Conservation (phyloP, 441 rosid genomes). For the Iberis amara region DNA sequence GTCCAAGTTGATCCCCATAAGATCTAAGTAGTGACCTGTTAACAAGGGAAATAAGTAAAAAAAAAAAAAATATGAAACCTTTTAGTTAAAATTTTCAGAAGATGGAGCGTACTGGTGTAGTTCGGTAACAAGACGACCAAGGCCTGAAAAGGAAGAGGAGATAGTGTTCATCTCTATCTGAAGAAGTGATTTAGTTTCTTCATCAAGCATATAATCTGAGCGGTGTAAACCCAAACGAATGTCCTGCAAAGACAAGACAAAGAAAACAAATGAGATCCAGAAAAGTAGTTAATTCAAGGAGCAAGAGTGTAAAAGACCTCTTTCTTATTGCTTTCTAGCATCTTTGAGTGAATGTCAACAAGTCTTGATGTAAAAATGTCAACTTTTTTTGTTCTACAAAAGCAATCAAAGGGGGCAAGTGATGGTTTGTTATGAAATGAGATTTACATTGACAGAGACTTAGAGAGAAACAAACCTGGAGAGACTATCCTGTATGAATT, state of each 20-base stretch:
- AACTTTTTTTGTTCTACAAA: constrained; percentile 74
- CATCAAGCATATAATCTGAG: constrained; percentile 97
- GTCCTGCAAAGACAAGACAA: constrained; percentile 43
- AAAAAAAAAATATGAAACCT: not conserved
- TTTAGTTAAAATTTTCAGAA: not conserved
- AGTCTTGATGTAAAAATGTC: constrained; percentile 91
- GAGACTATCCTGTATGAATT: constrained; percentile 73
- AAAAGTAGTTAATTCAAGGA: too few relatives aligned
- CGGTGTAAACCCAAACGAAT: constrained; percentile 93
- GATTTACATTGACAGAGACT: too few relatives aligned
- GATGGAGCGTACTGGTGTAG: constrained; percentile 72
- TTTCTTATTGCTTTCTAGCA: constrained; percentile 76
- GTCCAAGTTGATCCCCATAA: constrained; percentile 59
- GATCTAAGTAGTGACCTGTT: constrained; percentile 67
- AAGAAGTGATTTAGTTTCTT: constrained; percentile 83
- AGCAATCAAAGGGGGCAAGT: not conserved
- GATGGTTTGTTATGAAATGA: too few relatives aligned
- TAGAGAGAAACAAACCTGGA: constrained; percentile 46
- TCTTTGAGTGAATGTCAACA: constrained; percentile 85
- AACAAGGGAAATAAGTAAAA: constrained; percentile 13
- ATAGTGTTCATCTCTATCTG: constrained; percentile 94
- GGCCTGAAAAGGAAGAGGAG: constrained; percentile 80
- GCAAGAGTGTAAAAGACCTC: constrained; percentile 45
- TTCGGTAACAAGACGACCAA: constrained; percentile 62
- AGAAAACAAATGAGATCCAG: constrained; percentile 8